Base-by-base conservation (phyloP, 768 basidiomycete genomes). In the Boletus pseudo-olivaceus region DNA sequence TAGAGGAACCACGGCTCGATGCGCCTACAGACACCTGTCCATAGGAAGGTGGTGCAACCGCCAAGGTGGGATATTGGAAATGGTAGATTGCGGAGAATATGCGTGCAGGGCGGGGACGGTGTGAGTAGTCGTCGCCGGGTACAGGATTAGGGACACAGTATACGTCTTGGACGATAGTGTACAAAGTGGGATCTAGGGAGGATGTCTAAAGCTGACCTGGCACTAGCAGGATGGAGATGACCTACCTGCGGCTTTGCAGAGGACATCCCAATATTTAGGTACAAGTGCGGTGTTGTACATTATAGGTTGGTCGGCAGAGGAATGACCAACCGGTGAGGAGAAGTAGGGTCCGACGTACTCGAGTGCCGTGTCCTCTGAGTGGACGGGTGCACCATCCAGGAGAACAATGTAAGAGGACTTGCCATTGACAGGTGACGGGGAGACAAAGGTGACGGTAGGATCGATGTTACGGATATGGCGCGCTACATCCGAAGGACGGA, bases 161-260 rank as follows among this genome's bases (percentile, higher is more conserved):
- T 43, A 90, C 82, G 47, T 85, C 81, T 64, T 90, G 88, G 40
- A 82, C 70, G 62, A 90, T 86, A 3, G 78, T 81, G 67, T 80
- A 89, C 51, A 78, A 69, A 5, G 84, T 81, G 20, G 85, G 84
- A 68, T 90, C 88, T 89, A 56, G 10, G 29, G 44, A n/a, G 37
- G 23, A 42, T 20, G n/a, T 41, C 40, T 23, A 33, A 30, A 14
- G 2, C 19, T 10, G 10, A 43, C 42, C 8, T 17, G 42, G 40
- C 32, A 32, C 26, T 17, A 45, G 15, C 38, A 55, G 54, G 57
- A 30, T 14, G 10, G 30, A 51, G 3, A 38, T 23, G 19, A 44
- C 78, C 51, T 60, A 87, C 88, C 83, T 59, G 75, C 57, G 49
- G 79, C 78, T 57, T 76, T 71, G 49, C 78, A 78, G 53, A 90